Evolutionary conservation across 1,284 basidiomycete species (phyloP), one percentile per base, ranked within the genome.

Genomic region (Abortiporus biennis): DNA sequence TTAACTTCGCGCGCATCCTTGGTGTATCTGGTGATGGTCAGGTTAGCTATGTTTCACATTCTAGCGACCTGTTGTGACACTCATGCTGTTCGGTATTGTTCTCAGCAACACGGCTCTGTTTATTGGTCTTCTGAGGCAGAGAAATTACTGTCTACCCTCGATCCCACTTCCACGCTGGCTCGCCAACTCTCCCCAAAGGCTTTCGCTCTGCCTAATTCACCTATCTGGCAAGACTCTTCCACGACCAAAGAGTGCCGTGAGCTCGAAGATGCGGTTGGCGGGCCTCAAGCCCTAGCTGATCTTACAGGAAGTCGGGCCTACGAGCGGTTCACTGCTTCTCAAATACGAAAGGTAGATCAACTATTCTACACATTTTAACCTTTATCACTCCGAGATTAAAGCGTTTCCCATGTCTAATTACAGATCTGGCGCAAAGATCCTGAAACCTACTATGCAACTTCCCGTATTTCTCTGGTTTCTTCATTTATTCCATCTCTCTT

Each of bases 211-310:
- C 67, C 68, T 2, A 72, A 75, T 47, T 78, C 86, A 1, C 91
- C 91, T 12, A 94, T 93, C 57, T 94, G 92, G 92, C 91, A 94
- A 62, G 92, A 94, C 63, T 91, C 87, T 0, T 91, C 88, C 0
- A 94, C 91, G 0, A 80, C 76, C 0, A 60, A 65, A 24, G 88
- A 92, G 52, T 94, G 91, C 54, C 67, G 66, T 37, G 74, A 72
- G 39, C 66, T 93, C 30, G 86, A 91, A 54, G 69, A 66, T 1
- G 69, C 69, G 24, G 64, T 80, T 9, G 89, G 89, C 31, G 87
- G 89, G 4, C 64, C 83, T 0, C 79, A 84, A 45, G 71, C 64
- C 4, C 67, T 94, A 8, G 83, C 89, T 0, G 74, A 83, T 54
- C 62, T 86, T 5, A 89, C 88, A 1, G 92, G 92, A 3, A 90